These are phyloP conservation scores for Podospora pseudocomata DNA, from an alignment of 495 filamentous ascomycete genomes.

Conservation along the genomic window DNA sequence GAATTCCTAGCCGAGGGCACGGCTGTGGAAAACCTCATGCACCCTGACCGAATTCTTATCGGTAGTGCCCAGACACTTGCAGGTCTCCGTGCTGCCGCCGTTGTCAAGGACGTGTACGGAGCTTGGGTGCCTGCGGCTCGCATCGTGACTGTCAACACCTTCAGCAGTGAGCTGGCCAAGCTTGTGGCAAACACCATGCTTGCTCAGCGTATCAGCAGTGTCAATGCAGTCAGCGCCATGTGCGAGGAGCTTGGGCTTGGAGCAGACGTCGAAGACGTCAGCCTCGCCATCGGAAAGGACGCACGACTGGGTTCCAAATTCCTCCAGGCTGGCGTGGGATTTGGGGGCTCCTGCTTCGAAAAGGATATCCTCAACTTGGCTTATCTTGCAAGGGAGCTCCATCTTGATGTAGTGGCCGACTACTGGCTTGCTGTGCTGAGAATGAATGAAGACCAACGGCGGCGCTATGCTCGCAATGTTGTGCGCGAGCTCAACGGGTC, in stretches of 20 bases:
- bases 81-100: slow-evolving; percentile 59
- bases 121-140: slow-evolving; percentile 64
- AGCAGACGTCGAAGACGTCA: slow-evolving; percentile 70
- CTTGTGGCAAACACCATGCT: slow-evolving; percentile 78
- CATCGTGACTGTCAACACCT: slow-evolving; percentile 70
- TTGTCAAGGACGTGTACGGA: slow-evolving; percentile 62
- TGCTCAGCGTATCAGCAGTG: slow-evolving; percentile 78
- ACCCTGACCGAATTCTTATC: slow-evolving; percentile 75
- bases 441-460: slow-evolving; percentile 75
- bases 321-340: slow-evolving; percentile 73
- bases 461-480: slow-evolving; percentile 61
- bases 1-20: slow-evolving; percentile 81
- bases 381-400: slow-evolving; percentile 67
- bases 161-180: slow-evolving; percentile 78
- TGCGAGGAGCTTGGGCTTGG: slow-evolving; percentile 66
- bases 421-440: slow-evolving; percentile 72
- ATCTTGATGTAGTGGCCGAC: slow-evolving; percentile 66
- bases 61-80: slow-evolving; percentile 57
- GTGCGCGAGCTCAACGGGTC: slow-evolving; percentile 65
- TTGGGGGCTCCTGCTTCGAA: slow-evolving; percentile 79
- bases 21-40: slow-evolving; percentile 64
- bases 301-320: slow-evolving; percentile 67
- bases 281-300: slow-evolving; percentile 66
- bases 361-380: slow-evolving; percentile 77
- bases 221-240: slow-evolving; percentile 76